A percentile compares a stretch with the other conserved stretches of the same genome.
These are phyloP conservation scores for Saturnispora quitensis DNA, from an alignment of 805 yeast species.

Conservation along the genomic window DNA sequence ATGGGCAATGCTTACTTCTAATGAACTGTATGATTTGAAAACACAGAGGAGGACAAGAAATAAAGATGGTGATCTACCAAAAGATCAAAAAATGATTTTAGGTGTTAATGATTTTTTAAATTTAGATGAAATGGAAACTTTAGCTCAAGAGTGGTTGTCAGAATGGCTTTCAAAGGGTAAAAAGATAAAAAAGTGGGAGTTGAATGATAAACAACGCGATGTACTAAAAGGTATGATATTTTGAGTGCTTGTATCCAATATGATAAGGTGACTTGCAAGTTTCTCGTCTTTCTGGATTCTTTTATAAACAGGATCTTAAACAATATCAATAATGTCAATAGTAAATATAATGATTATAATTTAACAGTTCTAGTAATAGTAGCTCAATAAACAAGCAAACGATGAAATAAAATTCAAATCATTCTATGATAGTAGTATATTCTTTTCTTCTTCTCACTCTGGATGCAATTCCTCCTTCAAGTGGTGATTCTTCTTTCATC, in stretches of 20 bases:
- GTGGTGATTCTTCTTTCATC: constrained; percentile 14
- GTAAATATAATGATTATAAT: background rate
- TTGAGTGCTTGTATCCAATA: background rate
- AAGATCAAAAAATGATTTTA: constrained; percentile 6
- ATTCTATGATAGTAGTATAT: background rate
- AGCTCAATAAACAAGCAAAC: background rate
- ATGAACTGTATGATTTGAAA: constrained; percentile 11
- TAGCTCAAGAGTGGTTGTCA: constrained; percentile 18
- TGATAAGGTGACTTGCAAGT: background rate
- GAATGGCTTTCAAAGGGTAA: constrained; percentile 15
- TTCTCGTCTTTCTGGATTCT: background rate
- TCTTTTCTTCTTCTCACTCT: constrained; percentile 25
- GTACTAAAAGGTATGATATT: background rate
- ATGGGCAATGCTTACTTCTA: constrained; percentile 35
- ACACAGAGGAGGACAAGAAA: background rate
- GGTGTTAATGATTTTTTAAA: constrained; percentile 16
- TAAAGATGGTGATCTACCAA: background rate
- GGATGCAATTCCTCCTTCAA: constrained; percentile 25
- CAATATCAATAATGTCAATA: background rate
- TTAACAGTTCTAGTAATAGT: background rate
- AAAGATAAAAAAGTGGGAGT: constrained; percentile 21
- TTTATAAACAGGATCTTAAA: background rate
- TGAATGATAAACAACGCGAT: constrained; percentile 17
- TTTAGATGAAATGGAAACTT: constrained; percentile 24
- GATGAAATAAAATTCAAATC: background rate